Base-by-base conservation (phyloP, 2,329 filamentous ascomycete species). In the Geosmithia flava region DNA sequence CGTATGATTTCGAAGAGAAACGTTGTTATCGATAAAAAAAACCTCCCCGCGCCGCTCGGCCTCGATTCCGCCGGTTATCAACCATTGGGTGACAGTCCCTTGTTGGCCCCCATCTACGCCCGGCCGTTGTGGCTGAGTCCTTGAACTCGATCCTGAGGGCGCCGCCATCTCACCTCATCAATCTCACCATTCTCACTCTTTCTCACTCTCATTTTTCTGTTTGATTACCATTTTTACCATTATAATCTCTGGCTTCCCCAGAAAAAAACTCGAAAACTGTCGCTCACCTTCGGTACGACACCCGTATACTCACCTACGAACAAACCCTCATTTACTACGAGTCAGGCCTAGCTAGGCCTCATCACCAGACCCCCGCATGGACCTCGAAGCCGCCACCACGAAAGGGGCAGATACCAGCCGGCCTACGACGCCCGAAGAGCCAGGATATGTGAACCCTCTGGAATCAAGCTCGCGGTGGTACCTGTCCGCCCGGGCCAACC, bases 391-490 rank as follows among this genome's bases (percentile, higher is more conserved):
- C 48, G 55, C 56, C 46, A 56, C 53, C 44, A 55, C 57, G 13
- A 37, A 37, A 16, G 33, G 33, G 10, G 33, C 33, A 16, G 3
- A 3, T 5, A 37, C 33, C 23, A 56, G 54, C 55, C 56, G 58
- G 41, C 60, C 58, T 20, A 60, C 60, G 44, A 59, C 55, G 41
- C 60, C 58, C 47, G 57, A 62, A 51, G 55, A 59, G 47, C 55
- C 56, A 50, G 66, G 64, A 44, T 71, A 72, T 51, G 61, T 64
- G 47, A 72, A 72, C 52, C 66, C 68, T 17, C 63, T 71, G 44
- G 68, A 71, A 50, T 55, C 56, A 43, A 67, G 63, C 48, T 67
- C 68, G 19, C 63, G 69, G 51, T 71, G 68, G 69, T 61, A 64
- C 45, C 60, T 72, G 48, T 57, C 57, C 37, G 68, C 68, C 46